Evolutionary conservation across 305 asterid genomes (phyloP).

Genomic region (Solanum chacoense): DNA sequence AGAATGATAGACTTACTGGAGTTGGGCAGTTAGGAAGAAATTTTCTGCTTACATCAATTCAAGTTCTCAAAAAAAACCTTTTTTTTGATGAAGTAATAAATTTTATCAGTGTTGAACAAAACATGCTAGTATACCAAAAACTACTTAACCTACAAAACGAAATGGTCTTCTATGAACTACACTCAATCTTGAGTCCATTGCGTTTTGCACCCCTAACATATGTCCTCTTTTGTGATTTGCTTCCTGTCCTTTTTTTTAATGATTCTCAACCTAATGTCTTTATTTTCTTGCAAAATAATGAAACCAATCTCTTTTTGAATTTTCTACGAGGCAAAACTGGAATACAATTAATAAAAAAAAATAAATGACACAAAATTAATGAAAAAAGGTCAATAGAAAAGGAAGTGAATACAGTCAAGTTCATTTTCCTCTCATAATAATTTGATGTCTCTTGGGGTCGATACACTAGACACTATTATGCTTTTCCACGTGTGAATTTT

Average conservation of each 20-base stretch:
- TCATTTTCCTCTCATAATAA: not conserved
- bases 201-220: not conserved
- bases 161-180: not conserved
- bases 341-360: not conserved
- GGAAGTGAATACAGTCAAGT: not conserved
- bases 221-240: not conserved
- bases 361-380: not conserved
- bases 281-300: not conserved
- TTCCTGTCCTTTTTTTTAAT: not conserved
- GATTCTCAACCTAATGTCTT: not conserved
- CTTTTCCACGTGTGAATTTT: slow-evolving; percentile 43
- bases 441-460: not conserved
- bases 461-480: not conserved
- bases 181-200: not conserved
- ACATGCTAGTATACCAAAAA: not conserved
- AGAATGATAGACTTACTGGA: not conserved
- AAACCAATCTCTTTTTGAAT: not conserved
- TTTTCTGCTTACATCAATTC: not conserved
- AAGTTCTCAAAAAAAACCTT: not conserved
- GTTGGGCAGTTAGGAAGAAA: not conserved
- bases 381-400: not conserved
- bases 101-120: not conserved
- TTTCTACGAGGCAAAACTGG: not conserved
- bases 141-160: not conserved
- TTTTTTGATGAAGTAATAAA: not conserved